phyloP scores from a whole-genome alignment of 2,329 filamentous ascomycete species.

The Aureobasidium mangrovei region DNA sequence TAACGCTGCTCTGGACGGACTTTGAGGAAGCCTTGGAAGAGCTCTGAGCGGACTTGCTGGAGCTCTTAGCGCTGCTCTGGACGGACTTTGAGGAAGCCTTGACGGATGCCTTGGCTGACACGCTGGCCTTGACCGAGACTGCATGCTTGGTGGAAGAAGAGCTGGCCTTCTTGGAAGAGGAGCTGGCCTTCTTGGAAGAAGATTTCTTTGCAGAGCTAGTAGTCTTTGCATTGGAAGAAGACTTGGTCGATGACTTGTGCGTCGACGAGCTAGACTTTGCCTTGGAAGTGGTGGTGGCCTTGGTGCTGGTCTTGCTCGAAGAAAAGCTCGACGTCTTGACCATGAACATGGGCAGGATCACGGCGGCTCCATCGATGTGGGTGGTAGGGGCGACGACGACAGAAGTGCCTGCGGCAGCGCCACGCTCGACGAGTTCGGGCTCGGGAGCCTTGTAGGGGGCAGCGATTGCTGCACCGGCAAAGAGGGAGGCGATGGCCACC shows the following conservation, averaged over 20 bases:
- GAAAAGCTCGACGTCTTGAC: neutral
- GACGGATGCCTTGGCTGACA: neutral
- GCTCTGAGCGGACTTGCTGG: neutral
- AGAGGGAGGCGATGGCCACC: slow-evolving; percentile 8
- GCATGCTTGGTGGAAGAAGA: neutral
- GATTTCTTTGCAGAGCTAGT: slow-evolving; percentile 2
- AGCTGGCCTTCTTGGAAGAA: neutral
- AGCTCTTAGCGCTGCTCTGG: neutral
- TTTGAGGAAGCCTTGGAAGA: neutral
- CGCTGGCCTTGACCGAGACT: too few relatives aligned
- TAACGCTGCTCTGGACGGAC: neutral
- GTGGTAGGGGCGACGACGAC: slow-evolving; percentile 5
- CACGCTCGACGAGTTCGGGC: neutral
- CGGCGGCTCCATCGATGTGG: neutral
- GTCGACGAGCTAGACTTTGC: neutral
- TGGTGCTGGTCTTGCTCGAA: slow-evolving; percentile 3
- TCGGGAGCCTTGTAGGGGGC: neutral
- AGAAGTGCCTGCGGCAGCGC: neutral
- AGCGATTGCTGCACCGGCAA: slow-evolving; percentile 5
- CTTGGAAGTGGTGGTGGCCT: slow-evolving; percentile 1
- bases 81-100: neutral
- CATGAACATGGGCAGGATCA: slow-evolving; percentile 4
- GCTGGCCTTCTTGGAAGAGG: neutral
- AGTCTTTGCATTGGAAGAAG: neutral
- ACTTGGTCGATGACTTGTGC: neutral